Evolutionary conservation across 176 grass and related monocot genomes (phyloP), one percentile per base, ranked within the genome.

Genomic region (Bothriochloa decipiens): DNA sequence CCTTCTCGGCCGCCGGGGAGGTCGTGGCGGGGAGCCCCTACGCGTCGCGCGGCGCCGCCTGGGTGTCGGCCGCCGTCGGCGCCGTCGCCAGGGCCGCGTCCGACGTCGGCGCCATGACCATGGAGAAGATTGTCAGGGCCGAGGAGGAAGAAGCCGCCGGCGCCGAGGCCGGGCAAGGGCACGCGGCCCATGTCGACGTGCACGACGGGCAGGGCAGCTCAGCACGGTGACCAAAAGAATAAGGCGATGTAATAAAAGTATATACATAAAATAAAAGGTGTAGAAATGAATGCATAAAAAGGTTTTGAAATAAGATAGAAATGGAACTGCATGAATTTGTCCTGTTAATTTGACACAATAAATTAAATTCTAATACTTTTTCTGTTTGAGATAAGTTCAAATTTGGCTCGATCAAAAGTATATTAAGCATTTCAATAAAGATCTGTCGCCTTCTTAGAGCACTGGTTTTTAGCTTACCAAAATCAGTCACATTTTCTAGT

Each of bases 61-160:
- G 88, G 88, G 72, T 90, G 32, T 78, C 78, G 0, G 66, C 52
- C 23, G 79, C 83, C 13, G 41, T 86, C 3, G 57, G 72, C 8
- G 80, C 36, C 33, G 66, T 90, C 22, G 40, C 77, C 18, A 78
- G 61, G 79, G 83, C 83, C 28, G 88, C 88, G 11, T 69, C 52
- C 46, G 83, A 90, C 11, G 83, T 78, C 25, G 46, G 88, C 26
- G 68, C 83, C 15, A 90, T 78, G 78, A 77, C 78, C 35, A 73
- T 29, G 53, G 88, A 86, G 47, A 83, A 90, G 79, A 65, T 85
- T 20, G 66, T 17, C 57, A 57, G 11, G 32, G 72, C 79, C 17
- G 78, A 86, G 57, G 83, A 35, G n/a, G 83, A 77, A 43, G 83
- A 42, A 15, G 83, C 71, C 8, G 64, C 3, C 1, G 65, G 14